These are phyloP conservation scores for Cavenderia fasciculata DNA, from an alignment of 78 protist genomes.

Conservation along the genomic window DNA sequence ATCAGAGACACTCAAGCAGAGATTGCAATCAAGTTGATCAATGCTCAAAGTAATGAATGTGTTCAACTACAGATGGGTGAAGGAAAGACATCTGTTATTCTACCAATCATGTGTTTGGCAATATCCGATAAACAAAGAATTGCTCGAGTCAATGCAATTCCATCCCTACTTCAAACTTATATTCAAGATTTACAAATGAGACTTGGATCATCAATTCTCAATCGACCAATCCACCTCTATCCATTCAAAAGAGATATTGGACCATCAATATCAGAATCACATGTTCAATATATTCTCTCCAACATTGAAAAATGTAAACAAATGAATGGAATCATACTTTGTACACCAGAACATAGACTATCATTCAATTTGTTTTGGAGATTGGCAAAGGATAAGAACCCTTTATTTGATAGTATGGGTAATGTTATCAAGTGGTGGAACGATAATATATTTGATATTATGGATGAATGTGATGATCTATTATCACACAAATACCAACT, in stretches of 20 bases:
- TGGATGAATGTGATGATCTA: slow-evolving; percentile 40
- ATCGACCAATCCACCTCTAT: neutral
- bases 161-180: neutral
- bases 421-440: neutral
- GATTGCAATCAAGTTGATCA: neutral
- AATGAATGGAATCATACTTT: neutral
- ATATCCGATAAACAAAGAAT: neutral
- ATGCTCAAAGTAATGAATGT: neutral
- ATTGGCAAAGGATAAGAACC: neutral
- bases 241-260: slow-evolving; percentile 17
- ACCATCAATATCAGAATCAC: too few relatives aligned
- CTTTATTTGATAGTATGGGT: neutral
- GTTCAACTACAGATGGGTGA: slow-evolving; percentile 7
- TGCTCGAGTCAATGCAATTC: neutral
- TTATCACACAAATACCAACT: neutral
- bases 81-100: slow-evolving; percentile 8
- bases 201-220: neutral
- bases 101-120: slow-evolving; percentile 3
- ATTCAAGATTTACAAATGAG: neutral
- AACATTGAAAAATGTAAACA: neutral
- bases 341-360: neutral
- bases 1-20: neutral
- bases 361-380: neutral
- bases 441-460: neutral
- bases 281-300: neutral